phyloP scores from a whole-genome alignment of 1,284 basidiomycete species.

The Athelia psychrophila region DNA sequence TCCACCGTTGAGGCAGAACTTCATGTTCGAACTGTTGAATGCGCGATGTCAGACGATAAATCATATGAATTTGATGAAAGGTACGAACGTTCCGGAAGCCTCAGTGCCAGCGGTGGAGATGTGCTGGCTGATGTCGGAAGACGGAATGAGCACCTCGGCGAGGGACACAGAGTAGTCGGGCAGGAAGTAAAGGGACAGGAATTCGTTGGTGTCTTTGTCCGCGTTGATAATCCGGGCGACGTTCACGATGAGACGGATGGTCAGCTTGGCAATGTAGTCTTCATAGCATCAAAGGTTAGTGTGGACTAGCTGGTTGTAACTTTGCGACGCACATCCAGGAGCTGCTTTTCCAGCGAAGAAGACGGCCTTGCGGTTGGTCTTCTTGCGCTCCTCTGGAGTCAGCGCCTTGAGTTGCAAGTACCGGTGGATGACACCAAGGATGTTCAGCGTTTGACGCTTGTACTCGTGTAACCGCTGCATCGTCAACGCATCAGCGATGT shows the following conservation, averaged over 20 bases:
- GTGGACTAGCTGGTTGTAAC: not conserved
- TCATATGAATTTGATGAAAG: no score
- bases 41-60: no score
- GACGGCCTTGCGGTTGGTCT: slow-evolving; percentile 75
- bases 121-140: slow-evolving; percentile 89
- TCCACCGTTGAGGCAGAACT: slow-evolving; percentile 89
- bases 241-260: slow-evolving; percentile 90
- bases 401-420: slow-evolving; percentile 83
- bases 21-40: slow-evolving; percentile 81
- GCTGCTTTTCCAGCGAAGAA: slow-evolving; percentile 92
- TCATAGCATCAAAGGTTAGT: not conserved
- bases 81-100: slow-evolving; percentile 49
- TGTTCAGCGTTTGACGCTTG: slow-evolving; percentile 88
- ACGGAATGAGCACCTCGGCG: slow-evolving; percentile 89
- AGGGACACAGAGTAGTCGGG: slow-evolving; percentile 89
- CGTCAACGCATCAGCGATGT: slow-evolving; percentile 6
- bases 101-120: slow-evolving; percentile 95
- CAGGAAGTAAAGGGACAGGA: slow-evolving; percentile 82
- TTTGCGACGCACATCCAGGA: slow-evolving; percentile 60
- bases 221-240: slow-evolving; percentile 82
- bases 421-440: slow-evolving; percentile 83
- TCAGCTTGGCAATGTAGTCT: slow-evolving; percentile 84
- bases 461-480: slow-evolving; percentile 79
- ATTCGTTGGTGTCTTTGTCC: slow-evolving; percentile 73
- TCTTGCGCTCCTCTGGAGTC: slow-evolving; percentile 74